Conservation (phyloP, 345 rosid species). For the Sapria himalayana region DNA sequence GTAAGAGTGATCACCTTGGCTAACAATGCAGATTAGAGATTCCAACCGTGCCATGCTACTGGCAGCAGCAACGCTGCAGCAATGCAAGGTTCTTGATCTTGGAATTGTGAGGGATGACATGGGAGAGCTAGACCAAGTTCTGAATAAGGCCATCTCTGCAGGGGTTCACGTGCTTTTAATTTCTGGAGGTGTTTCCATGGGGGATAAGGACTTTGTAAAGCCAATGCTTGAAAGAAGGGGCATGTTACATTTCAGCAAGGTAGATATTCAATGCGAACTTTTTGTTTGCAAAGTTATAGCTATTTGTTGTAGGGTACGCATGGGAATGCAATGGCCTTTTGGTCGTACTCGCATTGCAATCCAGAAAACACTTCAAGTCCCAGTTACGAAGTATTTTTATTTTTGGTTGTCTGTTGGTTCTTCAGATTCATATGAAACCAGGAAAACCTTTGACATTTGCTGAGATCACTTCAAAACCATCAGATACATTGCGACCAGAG, state of each 20-base stretch:
- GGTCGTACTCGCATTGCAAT: no score
- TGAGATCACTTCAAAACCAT: constrained; percentile 26
- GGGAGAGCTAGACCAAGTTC: constrained; percentile 42
- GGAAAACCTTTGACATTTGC: constrained; percentile 92
- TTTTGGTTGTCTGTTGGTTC: constrained; percentile 5
- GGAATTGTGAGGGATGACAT: constrained; percentile 64
- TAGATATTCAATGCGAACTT: no score
- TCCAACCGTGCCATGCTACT: constrained; percentile 81
- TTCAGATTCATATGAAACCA: constrained; percentile 83
- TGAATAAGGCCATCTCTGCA: constrained; percentile 39
- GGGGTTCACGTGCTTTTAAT: constrained; percentile 64
- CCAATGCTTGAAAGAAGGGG: constrained; percentile 66
- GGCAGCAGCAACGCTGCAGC: constrained; percentile 64
- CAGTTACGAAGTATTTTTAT: no score
- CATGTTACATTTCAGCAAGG: constrained; percentile 56
- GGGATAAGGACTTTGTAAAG: constrained; percentile 83
- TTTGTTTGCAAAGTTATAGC: no score
- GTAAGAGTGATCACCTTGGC: no score
- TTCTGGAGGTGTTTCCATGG: constrained; percentile 99
- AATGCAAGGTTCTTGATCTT: constrained; percentile 64
- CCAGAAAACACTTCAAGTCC: no score
- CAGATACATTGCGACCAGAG: constrained; percentile 12
- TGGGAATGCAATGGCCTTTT: no score
- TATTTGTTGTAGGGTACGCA: no score
- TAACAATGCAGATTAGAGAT: constrained; percentile 91